Evolutionary conservation across 306 rosid genomes (phyloP), one percentile per base, ranked within the genome.

Genomic region (Hippophae tibetana): DNA sequence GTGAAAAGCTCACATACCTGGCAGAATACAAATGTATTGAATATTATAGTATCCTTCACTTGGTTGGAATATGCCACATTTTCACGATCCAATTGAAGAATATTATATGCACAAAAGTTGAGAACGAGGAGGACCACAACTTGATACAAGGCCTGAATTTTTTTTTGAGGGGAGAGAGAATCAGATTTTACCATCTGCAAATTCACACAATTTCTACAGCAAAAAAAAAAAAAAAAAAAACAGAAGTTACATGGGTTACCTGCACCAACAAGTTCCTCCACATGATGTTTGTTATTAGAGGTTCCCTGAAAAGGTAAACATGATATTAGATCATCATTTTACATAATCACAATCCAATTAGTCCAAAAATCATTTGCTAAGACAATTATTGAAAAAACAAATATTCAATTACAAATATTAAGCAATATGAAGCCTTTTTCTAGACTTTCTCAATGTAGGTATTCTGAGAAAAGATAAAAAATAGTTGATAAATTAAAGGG

Each of bases 211-310:
- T 52, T 65, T 42, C 49, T 58, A 11, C 42, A 14, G 43, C 26
- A 60, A 52, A 45, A 54, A 52, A 58, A 38, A 43, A 12, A 23
- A 50, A 9, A 58, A 38, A 43, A 12, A 23, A 50, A 9, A 6
- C 13, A 7, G 23, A 10, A 4, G 9, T 52, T 23, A 40, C n/a
- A 47, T 31, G 40, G 23, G 53, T 25, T 79, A 92, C 99, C 96
- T 92, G 98, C 43, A 92, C 58, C 48, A 83, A 3, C 69, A 92
- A 65, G 83, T 92, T 92, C 84, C 99, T 83, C 99, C 96, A 92
- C 99, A 92, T 92, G 64, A 87, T 60, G 80, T 92, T 92, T 48
- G 99, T 92, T 79, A 92, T 72, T 73, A 92, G 99, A 71, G 99
- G 89, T 70, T 84, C 96, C 86, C 99, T 92, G 77, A 55, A 57